A percentile compares a stretch with the other conserved stretches of the same genome.
phyloP scores from a whole-genome alignment of 768 basidiomycete genomes.

The Punctularia strigosozonata region DNA sequence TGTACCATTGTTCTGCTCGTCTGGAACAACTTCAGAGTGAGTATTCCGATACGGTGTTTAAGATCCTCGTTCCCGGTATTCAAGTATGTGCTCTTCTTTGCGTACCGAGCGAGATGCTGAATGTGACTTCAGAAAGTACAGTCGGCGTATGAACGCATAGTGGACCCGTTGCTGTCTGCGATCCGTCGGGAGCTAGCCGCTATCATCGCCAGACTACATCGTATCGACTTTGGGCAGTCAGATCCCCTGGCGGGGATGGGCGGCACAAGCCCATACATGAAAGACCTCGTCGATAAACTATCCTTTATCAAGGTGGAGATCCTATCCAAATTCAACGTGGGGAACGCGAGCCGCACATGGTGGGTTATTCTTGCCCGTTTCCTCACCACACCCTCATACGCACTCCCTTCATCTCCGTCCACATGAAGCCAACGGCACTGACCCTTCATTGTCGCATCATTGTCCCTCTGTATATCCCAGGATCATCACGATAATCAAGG shows the following conservation, averaged over 20 bases:
- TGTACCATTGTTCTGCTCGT: constrained; percentile 67
- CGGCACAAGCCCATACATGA: constrained; percentile 79
- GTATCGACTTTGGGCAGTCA: constrained; percentile 66
- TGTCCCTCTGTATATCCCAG: constrained; percentile 6
- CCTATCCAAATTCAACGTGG: constrained; percentile 55
- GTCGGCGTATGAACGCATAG: constrained; percentile 39
- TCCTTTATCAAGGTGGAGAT: constrained; percentile 72
- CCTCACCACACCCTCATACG: not conserved
- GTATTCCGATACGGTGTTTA: constrained; percentile 47
- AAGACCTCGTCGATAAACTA: constrained; percentile 83
- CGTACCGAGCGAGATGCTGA: not conserved
- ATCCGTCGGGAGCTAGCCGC: constrained; percentile 73
- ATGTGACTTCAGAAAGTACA: constrained; percentile 31
- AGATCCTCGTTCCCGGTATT: constrained; percentile 42
- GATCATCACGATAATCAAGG: constrained; percentile 46
- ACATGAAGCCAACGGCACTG: too few species aligned
- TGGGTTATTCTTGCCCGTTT: constrained; percentile 19
- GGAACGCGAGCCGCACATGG: constrained; percentile 69
- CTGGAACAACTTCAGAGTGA: constrained; percentile 58
- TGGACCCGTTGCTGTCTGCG: constrained; percentile 50
- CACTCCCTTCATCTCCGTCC: not conserved
- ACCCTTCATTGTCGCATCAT: too few species aligned
- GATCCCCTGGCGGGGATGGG: constrained; percentile 46
- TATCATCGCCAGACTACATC: constrained; percentile 75
- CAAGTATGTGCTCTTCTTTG: constrained; percentile 30